Evolutionary conservation across 768 basidiomycete species (phyloP), one percentile per base, ranked within the genome.

Genomic region (Termitomyces sp.): DNA sequence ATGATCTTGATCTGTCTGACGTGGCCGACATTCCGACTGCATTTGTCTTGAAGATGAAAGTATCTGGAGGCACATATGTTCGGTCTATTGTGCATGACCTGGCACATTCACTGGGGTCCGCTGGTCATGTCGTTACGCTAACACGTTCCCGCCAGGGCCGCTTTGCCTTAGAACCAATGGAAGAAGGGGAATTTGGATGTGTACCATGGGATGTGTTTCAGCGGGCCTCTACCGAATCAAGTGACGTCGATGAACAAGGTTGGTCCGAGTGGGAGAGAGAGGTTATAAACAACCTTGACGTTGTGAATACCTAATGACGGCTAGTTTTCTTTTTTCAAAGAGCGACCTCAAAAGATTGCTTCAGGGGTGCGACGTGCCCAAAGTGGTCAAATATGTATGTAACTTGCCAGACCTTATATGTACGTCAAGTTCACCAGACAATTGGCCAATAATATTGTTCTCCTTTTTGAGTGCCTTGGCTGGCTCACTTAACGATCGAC

Each of bases 21-120:
- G 59, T 68, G 10, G 64, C 65, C 27, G 73, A 78, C 50, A 63
- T 69, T 3, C 91, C 95, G 1, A 80, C 86, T 0, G 88, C 88
- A 20, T 97, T 98, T 68, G 86, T 88, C 9, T 75, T 99, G 58
- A 82, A 81, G 52, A 96, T 99, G 94, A 88, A 79, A 58, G 97
- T 98, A 6, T 95, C 94, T 9, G 90, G 91, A 25, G 97, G 97
- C 38, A 98, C 97, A 13, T 99, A 99, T 64, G 95, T 99, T 51
- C 88, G 97, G 47, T 94, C 90, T 1, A 88, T 99, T 60, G 88
- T 95, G 40, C 94, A 98, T 67, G 97, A 99, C 68, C 78, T 99
- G 7, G 93, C 89, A 15, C 84, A 84, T 58, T 81, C 85, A 1
- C 66, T 99, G 18, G 91, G 86, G 2, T 91, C 89, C 23, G 91